Base-by-base conservation (phyloP, 306 rosid species). In the Cicer judaicum region DNA sequence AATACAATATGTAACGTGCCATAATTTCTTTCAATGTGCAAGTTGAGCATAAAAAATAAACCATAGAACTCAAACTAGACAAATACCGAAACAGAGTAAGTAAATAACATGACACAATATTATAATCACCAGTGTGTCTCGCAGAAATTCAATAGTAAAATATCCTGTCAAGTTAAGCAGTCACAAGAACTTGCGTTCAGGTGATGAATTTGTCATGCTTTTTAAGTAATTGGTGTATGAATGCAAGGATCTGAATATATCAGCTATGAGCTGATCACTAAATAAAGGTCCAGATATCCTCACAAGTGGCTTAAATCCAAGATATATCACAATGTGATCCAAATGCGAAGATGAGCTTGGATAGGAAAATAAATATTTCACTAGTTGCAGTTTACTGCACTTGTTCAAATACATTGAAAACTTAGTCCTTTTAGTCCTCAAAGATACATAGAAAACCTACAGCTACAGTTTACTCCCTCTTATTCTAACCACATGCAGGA, bases 181-280 rank as follows among this genome's bases (percentile, higher is more conserved):
- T 56, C 60, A 38, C 38, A 14, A 47, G 10, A 65, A 56, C 36
- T 57, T 19, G 53, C n/a, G 14, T n/a, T 41, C 54, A 49, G 42
- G 39, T 42, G 10, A 42, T 1, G 46, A 14, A 44, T 5, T 59
- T 5, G 12, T 14, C 65, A 63, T 73, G 40, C 6, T 47, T 60
- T 60, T 60, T 38, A 34, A 14, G 70, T 14, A 9, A 61, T 10
- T 46, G 70, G 29, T 44, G 60, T 15, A 44, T 5, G 69, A 39
- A 18, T 46, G 49, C 40, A 48, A 14, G 15, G 53, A 59, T 2
- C 8, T 46, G 18, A 46, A 24, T 16, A 10, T 5, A 46, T 38
- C 70, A 61, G 60, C 69, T 1, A 73, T 42, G 69, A n/a, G 53
- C 68, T 73, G 42, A 10, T 60, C 75, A 18, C 52, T 70, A 21